Evolutionary conservation across 495 filamentous ascomycete genomes (phyloP), one percentile per base, ranked within the genome.

Genomic region (Tuber umbilicatum): DNA sequence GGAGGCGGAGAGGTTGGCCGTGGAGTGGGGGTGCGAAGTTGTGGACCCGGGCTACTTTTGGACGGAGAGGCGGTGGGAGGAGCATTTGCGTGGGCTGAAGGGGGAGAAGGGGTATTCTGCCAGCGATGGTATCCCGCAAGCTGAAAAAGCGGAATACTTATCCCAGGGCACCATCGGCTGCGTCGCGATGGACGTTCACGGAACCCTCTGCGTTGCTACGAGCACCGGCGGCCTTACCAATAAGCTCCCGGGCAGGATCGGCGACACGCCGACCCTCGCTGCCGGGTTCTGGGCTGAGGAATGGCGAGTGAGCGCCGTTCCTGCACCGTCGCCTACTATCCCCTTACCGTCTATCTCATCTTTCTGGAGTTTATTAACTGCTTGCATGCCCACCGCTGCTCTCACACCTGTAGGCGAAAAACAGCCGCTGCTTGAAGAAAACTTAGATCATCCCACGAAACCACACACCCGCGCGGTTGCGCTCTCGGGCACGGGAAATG

Each of bases 231-330:
- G 94, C 0, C 75, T 96, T 82, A 97, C 93, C 31, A 97, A 97
- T 79, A 97, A 97, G 84, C 81, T 94, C 40, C 91, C 91, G 0
- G 93, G 93, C 1, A 85, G 93, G 19, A 91, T 97, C 75, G 94
- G 94, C 0, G 94, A 97, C 83, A 97, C 94, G 6, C 93, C 94
- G 1, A 91, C 91, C 0, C 85, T 94, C 21, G 94, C 94, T 5
- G 92, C 93, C 2, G 93, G 93, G 14, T 97, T 93, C 81, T 97
- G 93, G 93, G 93, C 93, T 0, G 93, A 96, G 83, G 87, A 92
- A 72, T 96, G 91, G 91, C 84, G 84, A 40, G 87, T 88, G 73
- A 73, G 82, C 75, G 73, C 79, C 78, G 41, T 43, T 55, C n/a
- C 75, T 76, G 68, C 76, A 73, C 73, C 31, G 12, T 47, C n/a